Conservation (phyloP, 352 stramenopile genomes). For the Plasmopara muralis region DNA sequence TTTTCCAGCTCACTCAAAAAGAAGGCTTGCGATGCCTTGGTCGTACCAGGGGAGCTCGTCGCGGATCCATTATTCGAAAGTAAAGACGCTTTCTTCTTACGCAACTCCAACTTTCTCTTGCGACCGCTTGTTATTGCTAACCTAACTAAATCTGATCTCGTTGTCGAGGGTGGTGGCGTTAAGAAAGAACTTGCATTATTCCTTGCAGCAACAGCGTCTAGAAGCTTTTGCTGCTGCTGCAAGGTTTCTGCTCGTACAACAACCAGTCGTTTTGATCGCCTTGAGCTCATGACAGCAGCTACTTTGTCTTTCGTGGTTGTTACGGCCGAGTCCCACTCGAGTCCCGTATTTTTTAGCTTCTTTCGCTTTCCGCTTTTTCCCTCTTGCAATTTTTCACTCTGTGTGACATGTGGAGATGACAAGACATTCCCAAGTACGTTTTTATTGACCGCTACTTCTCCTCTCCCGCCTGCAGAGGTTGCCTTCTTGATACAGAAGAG, state of each 20-base stretch:
- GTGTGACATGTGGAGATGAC: slow-evolving; percentile 5
- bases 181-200: slow-evolving; percentile 26
- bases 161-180: slow-evolving; percentile 24
- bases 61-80: slow-evolving; percentile 16
- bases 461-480: not conserved
- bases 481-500: slow-evolving; percentile 45
- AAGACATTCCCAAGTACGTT: not conserved
- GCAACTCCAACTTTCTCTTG: slow-evolving; percentile 65
- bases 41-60: slow-evolving; percentile 12
- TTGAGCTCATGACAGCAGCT: slow-evolving; percentile 19
- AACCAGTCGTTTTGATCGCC: slow-evolving; percentile 49
- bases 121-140: slow-evolving; percentile 18
- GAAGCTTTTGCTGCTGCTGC: slow-evolving; percentile 31
- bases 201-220: slow-evolving; percentile 23
- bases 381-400: slow-evolving; percentile 12
- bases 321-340: slow-evolving; percentile 11
- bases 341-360: slow-evolving; percentile 9
- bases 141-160: slow-evolving; percentile 11
- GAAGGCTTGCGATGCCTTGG: slow-evolving; percentile 37
- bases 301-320: slow-evolving; percentile 5
- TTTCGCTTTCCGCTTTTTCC: slow-evolving; percentile 7
- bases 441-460: not conserved
- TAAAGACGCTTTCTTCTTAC: slow-evolving; percentile 39
- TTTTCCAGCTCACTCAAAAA: slow-evolving; percentile 61
- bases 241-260: slow-evolving; percentile 41